These are phyloP conservation scores for Wickerhamomyces xylosicus DNA, from an alignment of 805 yeast genomes.

Conservation along the genomic window DNA sequence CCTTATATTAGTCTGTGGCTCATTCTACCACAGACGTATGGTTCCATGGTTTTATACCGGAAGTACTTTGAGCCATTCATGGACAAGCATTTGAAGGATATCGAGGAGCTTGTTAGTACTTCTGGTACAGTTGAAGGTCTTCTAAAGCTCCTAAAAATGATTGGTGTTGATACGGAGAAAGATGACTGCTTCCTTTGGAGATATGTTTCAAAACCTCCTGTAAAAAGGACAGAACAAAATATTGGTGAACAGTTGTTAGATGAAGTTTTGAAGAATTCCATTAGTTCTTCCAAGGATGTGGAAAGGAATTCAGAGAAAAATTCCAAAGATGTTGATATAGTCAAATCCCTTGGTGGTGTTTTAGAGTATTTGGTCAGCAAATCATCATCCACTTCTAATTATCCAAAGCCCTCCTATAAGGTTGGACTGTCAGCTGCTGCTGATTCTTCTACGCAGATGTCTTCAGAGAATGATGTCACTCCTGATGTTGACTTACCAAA, in stretches of 20 bases:
- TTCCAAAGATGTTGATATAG: not conserved
- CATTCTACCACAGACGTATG: constrained; percentile 39
- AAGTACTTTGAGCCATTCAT: constrained; percentile 29
- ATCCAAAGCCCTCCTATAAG: too few species aligned
- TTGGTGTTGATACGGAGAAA: not conserved
- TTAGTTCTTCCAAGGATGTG: too few species aligned
- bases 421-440: too few species aligned
- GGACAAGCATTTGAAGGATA: constrained; percentile 21
- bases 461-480: too few species aligned
- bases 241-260: not conserved
- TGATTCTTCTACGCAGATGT: not conserved
- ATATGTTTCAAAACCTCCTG: not conserved
- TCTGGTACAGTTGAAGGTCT: constrained; percentile 3
- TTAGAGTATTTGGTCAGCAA: not conserved
- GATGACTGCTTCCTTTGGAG: not conserved
- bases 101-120: constrained; percentile 19
- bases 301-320: not conserved
- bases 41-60: constrained; percentile 31
- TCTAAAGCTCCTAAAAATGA: not conserved
- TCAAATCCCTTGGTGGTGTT: not conserved
- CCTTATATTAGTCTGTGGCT: constrained; percentile 50
- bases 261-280: too few species aligned
- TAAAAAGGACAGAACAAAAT: too few species aligned
- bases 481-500: not conserved
- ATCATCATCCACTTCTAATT: not conserved